phyloP scores from a whole-genome alignment of 495 filamentous ascomycete genomes.

The Emericellopsis terricola region DNA sequence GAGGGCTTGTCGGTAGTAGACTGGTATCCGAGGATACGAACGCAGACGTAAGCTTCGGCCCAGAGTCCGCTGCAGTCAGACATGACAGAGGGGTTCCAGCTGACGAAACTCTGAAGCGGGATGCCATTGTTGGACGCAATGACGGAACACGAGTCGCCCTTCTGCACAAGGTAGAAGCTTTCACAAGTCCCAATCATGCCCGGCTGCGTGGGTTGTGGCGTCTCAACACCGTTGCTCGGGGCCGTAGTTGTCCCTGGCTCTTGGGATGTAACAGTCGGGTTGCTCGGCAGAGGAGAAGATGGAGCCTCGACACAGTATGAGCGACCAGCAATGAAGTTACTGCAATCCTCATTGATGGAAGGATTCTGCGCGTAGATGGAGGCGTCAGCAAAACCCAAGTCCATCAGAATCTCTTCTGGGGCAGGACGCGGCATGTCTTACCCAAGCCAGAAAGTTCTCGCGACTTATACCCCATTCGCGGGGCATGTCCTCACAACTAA shows the following conservation, averaged over 20 bases:
- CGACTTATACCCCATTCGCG: no score
- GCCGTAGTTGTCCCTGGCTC: constrained; percentile 5
- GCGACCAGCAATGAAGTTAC: background rate
- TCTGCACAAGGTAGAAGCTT: constrained; percentile 18
- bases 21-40: constrained; percentile 3
- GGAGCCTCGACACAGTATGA: background rate
- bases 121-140: constrained; percentile 15
- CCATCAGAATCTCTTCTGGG: no score
- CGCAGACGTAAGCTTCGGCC: constrained; percentile 7
- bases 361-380: no score
- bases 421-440: no score
- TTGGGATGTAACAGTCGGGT: no score
- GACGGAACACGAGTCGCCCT: constrained; percentile 22
- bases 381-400: no score
- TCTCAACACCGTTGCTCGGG: constrained; percentile 4
- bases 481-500: no score
- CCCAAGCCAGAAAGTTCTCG: no score
- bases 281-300: background rate
- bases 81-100: constrained; percentile 15
- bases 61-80: constrained; percentile 4
- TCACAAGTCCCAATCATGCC: constrained; percentile 19
- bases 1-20: background rate
- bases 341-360: no score
- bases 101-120: constrained; percentile 10
- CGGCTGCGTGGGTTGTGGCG: constrained; percentile 15